Percentiles rank a stretch among this genome's conserved stretches.
These are phyloP conservation scores for Limnanthes douglasii DNA, from an alignment of 345 rosid genomes.

Conservation along the genomic window DNA sequence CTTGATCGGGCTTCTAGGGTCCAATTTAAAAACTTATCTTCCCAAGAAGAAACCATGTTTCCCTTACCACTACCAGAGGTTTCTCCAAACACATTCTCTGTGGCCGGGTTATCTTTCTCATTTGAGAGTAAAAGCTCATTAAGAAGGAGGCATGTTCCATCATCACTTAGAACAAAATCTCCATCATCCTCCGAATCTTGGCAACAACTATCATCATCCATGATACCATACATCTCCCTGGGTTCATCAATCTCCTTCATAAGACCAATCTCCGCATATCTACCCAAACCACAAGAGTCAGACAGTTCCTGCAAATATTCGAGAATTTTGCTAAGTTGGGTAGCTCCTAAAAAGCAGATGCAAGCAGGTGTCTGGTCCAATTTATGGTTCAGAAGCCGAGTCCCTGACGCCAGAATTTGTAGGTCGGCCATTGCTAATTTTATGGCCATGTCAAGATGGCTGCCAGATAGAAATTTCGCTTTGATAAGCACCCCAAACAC, in stretches of 20 bases:
- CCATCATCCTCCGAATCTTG: slow-evolving; percentile 22
- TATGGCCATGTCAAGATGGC: slow-evolving; percentile 46
- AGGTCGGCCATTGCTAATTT: slow-evolving; percentile 47
- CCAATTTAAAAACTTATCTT: slow-evolving; percentile 43
- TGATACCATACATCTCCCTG: too few relatives aligned
- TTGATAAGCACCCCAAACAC: slow-evolving; percentile 37
- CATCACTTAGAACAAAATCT: slow-evolving; percentile 33
- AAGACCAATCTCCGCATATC: slow-evolving; percentile 31
- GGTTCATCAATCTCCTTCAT: too few relatives aligned
- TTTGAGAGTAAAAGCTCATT: slow-evolving; percentile 23
- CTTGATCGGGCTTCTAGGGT: slow-evolving; percentile 45
- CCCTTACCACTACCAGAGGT: slow-evolving; percentile 12
- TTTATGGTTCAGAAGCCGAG: slow-evolving; percentile 40
- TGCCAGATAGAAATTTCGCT: slow-evolving; percentile 42
- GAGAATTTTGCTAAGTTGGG: slow-evolving; percentile 44
- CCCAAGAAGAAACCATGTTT: slow-evolving; percentile 14
- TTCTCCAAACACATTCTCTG: slow-evolving; percentile 9
- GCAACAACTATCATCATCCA: slow-evolving; percentile 14
- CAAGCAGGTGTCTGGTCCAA: slow-evolving; percentile 39
- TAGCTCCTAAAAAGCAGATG: slow-evolving; percentile 51
- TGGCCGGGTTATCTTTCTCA: slow-evolving; percentile 11
- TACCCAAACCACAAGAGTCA: slow-evolving; percentile 39
- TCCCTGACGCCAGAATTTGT: slow-evolving; percentile 38
- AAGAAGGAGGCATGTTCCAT: slow-evolving; percentile 26
- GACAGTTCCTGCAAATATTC: slow-evolving; percentile 61